Evolutionary conservation across 345 rosid genomes (phyloP).

Genomic region (Noccaea bulbosa): DNA sequence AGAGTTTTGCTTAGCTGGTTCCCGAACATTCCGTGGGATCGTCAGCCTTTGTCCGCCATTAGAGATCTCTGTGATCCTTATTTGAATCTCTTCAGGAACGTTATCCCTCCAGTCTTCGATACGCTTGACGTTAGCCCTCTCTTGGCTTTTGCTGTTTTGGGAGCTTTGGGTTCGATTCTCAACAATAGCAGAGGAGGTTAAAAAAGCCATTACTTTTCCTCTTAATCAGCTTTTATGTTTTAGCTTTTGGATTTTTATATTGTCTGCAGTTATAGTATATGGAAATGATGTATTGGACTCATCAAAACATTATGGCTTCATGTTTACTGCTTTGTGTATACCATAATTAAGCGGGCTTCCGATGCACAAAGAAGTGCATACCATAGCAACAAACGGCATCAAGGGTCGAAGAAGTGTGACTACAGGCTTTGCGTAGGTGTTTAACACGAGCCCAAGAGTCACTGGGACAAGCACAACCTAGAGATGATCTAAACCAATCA

Average conservation of each 20-base stretch:
- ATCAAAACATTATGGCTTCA: neutral
- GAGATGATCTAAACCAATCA: slow-evolving; percentile 10
- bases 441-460: slow-evolving; percentile 66
- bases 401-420: too few species aligned
- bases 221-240: neutral
- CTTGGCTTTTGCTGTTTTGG: slow-evolving; percentile 80
- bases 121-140: slow-evolving; percentile 86
- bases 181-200: slow-evolving; percentile 49
- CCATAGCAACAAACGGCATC: too few species aligned
- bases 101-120: slow-evolving; percentile 78
- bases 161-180: slow-evolving; percentile 71
- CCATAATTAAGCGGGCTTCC: too few species aligned
- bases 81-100: slow-evolving; percentile 79
- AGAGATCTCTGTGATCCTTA: slow-evolving; percentile 90
- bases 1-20: slow-evolving; percentile 97
- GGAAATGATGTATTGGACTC: slow-evolving; percentile 14
- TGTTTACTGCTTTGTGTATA: neutral
- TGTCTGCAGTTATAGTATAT: slow-evolving; percentile 6
- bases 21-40: slow-evolving; percentile 91
- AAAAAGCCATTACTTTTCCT: neutral
- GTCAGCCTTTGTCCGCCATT: slow-evolving; percentile 81
- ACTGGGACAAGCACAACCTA: slow-evolving; percentile 79
- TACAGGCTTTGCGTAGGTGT: slow-evolving; percentile 74
- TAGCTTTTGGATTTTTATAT: slow-evolving; percentile 2
- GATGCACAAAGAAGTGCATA: too few species aligned